Evolutionary conservation across 192 early-diverging fungal genomes (phyloP), one percentile per base, ranked within the genome.

Genomic region (Backusella tuberculispora): DNA sequence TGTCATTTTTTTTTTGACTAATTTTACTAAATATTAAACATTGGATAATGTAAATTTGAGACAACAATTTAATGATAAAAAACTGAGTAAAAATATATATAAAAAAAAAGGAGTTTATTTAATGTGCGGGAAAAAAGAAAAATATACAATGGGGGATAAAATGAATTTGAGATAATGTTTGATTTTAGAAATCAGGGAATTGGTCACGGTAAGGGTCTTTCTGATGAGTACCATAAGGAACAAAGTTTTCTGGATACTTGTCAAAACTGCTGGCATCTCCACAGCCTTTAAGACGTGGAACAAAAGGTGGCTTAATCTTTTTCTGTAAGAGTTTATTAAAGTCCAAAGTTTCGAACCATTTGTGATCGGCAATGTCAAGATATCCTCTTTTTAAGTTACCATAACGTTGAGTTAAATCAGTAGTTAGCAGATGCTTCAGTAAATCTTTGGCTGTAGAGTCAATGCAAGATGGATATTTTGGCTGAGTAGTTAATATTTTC

Each of bases 331-430:
- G 34, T 40, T 70, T 53, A n/a, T 70, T 9, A 42, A 76, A 76
- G 19, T 76, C 68, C 78, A 85, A 91, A 5, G 56, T 40, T 6
- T 42, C 74, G 63, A 96, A 96, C 94, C 94, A 96, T 78, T 85
- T 78, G 77, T 96, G 95, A n/a, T 85, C 78, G 72, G 92, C 92
- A 67, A 96, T 86, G 73, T 96, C 95, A 29, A 83, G 87, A 40
- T 88, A 82, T 19, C 93, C 95, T 69, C 83, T 88, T 71, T 91
- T 90, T 67, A 96, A 80, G 71, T 96, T 96, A 37, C 95, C 95
- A 53, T 95, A 88, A 14, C 95, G 88, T 77, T 90, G 90, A 29
- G 91, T 90, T 29, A 90, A 80, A 81, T 96, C 94, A 1, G 92
- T 84, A 2, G 92, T 94, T 45, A 96, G 82, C 26, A 96, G 83